phyloP scores from a whole-genome alignment of 805 yeast species.

The Candida suzukii region DNA sequence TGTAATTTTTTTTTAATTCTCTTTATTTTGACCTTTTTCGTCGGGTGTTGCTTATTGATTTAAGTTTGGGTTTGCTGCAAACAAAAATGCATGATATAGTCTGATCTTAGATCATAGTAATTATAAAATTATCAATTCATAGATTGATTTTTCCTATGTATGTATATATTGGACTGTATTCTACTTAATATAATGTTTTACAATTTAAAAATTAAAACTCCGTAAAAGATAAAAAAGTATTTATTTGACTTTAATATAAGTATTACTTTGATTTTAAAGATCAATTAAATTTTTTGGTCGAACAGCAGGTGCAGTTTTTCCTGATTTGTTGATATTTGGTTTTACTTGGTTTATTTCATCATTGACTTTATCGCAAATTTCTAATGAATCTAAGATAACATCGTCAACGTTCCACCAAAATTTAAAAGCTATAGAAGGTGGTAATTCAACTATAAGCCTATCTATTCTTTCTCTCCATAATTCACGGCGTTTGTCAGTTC shows the following conservation, averaged over 20 bases:
- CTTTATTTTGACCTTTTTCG: background rate
- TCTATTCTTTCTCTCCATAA: conserved; percentile 49
- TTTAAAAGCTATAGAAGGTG: conserved; percentile 29
- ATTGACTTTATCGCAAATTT: conserved; percentile 4
- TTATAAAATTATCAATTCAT: no score
- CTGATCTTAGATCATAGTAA: background rate
- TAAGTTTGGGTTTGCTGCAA: background rate
- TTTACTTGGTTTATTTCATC: no score
- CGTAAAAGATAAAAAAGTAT: background rate
- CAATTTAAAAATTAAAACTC: no score
- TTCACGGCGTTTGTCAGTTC: conserved; percentile 42
- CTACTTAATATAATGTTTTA: background rate
- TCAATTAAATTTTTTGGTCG: background rate
- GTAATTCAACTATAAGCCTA: conserved; percentile 33
- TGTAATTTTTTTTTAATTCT: background rate
- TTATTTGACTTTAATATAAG: background rate
- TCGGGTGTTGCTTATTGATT: background rate
- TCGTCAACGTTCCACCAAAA: conserved; percentile 39
- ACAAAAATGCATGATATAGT: background rate
- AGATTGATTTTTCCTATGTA: no score
- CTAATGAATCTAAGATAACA: conserved; percentile 27
- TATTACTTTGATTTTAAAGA: background rate
- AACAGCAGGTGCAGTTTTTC: no score
- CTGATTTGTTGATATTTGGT: no score
- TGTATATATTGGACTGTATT: background rate